Conservation (phyloP, 164 flowering plant species). For the Buxus sempervirens region DNA sequence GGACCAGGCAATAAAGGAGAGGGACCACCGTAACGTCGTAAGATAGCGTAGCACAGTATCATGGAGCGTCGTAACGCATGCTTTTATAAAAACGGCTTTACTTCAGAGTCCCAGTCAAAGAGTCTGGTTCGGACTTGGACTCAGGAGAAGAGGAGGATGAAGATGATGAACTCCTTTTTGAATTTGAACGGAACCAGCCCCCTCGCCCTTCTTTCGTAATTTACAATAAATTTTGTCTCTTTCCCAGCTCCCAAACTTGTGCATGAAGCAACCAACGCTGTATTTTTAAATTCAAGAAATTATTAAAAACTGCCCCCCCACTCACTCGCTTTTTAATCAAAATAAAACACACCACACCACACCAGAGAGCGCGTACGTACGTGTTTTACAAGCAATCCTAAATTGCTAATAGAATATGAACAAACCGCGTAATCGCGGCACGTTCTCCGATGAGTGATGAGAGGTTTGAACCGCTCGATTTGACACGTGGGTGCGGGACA, state of each 20-base stretch:
- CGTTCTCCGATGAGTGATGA: background rate
- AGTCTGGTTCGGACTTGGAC: no score
- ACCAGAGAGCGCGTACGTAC: constrained; percentile 17
- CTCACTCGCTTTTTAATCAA: background rate
- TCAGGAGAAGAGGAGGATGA: no score
- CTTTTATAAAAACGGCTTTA: no score
- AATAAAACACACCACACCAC: background rate
- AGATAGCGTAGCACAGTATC: no score
- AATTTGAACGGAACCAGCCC: background rate
- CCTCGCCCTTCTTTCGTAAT: background rate
- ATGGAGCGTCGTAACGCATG: no score
- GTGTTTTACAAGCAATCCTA: constrained; percentile 18
- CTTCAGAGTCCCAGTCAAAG: no score
- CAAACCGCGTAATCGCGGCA: constrained; percentile 22
- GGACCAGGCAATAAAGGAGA: background rate
- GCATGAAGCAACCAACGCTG: background rate
- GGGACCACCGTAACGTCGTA: background rate
- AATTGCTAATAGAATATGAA: constrained; percentile 17
- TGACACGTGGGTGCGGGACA: background rate
- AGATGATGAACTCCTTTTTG: no score
- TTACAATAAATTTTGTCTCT: background rate
- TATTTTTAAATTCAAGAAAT: no score
- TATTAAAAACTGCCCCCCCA: constrained; percentile 1
- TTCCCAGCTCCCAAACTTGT: constrained; percentile 4
- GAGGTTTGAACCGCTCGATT: background rate